Conservation (phyloP, 352 stramenopile species). For the Phytophthora tubulina region DNA sequence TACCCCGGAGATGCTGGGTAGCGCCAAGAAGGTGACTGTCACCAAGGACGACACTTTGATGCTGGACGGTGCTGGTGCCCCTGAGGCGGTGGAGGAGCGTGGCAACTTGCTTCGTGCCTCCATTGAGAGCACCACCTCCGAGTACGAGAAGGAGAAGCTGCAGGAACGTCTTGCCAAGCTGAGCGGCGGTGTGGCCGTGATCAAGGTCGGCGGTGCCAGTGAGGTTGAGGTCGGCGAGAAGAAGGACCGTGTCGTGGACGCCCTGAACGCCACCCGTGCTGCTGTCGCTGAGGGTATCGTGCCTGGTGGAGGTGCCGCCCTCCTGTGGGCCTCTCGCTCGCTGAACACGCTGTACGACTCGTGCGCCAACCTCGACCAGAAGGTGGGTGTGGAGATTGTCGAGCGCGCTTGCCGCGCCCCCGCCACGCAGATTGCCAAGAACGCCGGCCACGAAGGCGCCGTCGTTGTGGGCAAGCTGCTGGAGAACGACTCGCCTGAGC, state of each 20-base stretch:
- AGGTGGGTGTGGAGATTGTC: constrained; percentile 98
- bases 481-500: constrained; percentile 93
- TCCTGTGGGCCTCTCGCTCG: constrained; percentile 97
- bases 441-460: constrained; percentile 98
- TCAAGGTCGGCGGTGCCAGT: constrained; percentile 98
- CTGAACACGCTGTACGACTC: constrained; percentile 91
- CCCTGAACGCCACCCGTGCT: constrained; percentile 99
- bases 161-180: constrained; percentile 99
- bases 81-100: constrained; percentile 96
- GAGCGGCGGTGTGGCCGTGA: constrained; percentile 98
- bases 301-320: constrained; percentile 97
- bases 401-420: constrained; percentile 94
- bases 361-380: constrained; percentile 97
- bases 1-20: constrained; percentile 95
- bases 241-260: constrained; percentile 99
- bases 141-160: constrained; percentile 99
- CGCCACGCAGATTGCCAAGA: constrained; percentile 98
- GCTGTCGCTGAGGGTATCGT: constrained; percentile 99
- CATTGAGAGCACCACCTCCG: constrained; percentile 97
- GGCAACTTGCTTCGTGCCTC: constrained; percentile 95
- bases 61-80: constrained; percentile 95
- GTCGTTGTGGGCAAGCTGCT: constrained; percentile 99
- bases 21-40: constrained; percentile 95
- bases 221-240: constrained; percentile 99
- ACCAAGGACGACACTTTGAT: constrained; percentile 99